Evolutionary conservation across 441 rosid genomes (phyloP), one percentile per base, ranked within the genome.

Genomic region (Arabidopsis hybrid): DNA sequence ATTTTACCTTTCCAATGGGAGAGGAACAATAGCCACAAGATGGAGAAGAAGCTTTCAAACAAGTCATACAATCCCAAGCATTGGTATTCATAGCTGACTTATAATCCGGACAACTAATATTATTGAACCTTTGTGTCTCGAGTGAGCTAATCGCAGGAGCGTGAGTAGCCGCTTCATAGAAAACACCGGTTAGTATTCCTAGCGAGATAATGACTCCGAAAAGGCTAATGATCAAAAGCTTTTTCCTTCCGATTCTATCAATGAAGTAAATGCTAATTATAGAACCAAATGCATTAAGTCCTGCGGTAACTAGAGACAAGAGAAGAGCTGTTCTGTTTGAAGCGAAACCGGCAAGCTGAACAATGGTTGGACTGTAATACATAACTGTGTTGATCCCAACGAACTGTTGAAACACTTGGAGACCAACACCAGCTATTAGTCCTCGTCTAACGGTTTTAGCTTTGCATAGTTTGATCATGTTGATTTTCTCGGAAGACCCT

Each of bases 341-440:
- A 1, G 94, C 91, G 2, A 82, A 83, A 67, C 96, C 95, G 1
- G 98, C 97, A 0, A 88, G 78, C 71, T 89, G 96, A 63, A 91
- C 69, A 32, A 93, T 91, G 16, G 93, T 83, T 2, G 95, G 97
- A 69, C 96, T 86, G 74, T 87, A 93, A 61, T 93, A 89, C 97
- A 91, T 88, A 57, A 89, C 96, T 0, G 96, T 91, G 81, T 93
- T 93, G 69, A 91, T 91, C 18, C 95, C 98, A 13, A 89, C 95
- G 65, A 89, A 91, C 63, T 93, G 98, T 78, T 91, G 96, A 79
- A 83, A 87, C 52, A 91, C 87, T 78, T 88, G 94, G 67, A 93
- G 87, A 47, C 92, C 87, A 46, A 93, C 88, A 38, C 98, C 97
- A 16, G 96, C 97, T 32, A 77, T 56, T 29, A 93, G 89, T 21